Evolutionary conservation across 106 monocot species (phyloP).

Genomic region (Dendrobium chrysotoxum): DNA sequence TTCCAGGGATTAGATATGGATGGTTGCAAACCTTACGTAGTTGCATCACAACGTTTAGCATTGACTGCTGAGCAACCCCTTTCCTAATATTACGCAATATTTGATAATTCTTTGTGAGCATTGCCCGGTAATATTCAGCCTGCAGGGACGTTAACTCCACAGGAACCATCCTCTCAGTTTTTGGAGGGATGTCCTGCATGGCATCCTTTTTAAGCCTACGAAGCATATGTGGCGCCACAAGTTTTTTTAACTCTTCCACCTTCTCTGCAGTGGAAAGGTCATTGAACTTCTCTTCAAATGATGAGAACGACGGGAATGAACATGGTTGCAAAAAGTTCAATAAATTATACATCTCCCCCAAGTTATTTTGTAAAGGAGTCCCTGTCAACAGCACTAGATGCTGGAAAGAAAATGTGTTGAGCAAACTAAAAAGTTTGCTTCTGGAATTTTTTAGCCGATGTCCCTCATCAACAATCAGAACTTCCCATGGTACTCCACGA

Average conservation of each 20-base stretch:
- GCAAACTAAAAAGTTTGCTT: constrained; percentile 85
- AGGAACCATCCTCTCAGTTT: constrained; percentile 89
- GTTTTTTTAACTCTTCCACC: constrained; percentile 92
- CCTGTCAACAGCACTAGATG: constrained; percentile 92
- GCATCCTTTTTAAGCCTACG: constrained; percentile 90
- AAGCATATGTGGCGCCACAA: constrained; percentile 96
- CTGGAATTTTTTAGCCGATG: constrained; percentile 89
- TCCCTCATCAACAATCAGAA: constrained; percentile 90
- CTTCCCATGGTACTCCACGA: constrained; percentile 81
- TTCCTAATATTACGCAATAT: constrained; percentile 81
- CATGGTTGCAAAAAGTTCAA: constrained; percentile 88
- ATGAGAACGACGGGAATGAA: constrained; percentile 79
- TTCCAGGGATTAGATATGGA: constrained; percentile 94
- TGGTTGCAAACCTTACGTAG: constrained; percentile 97
- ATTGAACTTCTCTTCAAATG: constrained; percentile 94
- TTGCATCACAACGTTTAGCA: constrained; percentile 98
- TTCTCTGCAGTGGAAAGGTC: constrained; percentile 85
- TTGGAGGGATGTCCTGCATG: constrained; percentile 96
- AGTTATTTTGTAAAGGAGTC: constrained; percentile 95
- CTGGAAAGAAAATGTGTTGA: constrained; percentile 84
- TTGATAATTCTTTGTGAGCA: constrained; percentile 97
- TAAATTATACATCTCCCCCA: constrained; percentile 93
- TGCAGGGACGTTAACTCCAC: constrained; percentile 94
- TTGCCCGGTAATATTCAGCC: constrained; percentile 93
- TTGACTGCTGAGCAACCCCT: constrained; percentile 83